phyloP scores from a whole-genome alignment of 495 filamentous ascomycete genomes.

The Collariella sp. region DNA sequence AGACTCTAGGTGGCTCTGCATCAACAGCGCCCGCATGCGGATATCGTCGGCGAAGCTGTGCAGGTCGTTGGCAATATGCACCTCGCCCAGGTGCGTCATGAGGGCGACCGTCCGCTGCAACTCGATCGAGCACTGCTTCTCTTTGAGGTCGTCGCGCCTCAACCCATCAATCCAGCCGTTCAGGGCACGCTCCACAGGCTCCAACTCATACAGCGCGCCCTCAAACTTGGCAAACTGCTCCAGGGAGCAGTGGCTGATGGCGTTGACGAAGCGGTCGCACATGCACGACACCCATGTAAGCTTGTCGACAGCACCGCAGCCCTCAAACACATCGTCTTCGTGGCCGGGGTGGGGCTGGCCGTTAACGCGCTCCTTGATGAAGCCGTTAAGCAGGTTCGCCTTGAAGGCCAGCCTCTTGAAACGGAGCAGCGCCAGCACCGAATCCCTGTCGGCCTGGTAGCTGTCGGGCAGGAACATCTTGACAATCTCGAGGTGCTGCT shows the following conservation, averaged over 20 bases:
- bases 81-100: slow-evolving; percentile 74
- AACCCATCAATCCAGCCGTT: slow-evolving; percentile 83
- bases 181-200: slow-evolving; percentile 82
- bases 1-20: slow-evolving; percentile 78
- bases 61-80: slow-evolving; percentile 62
- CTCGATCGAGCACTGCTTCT: slow-evolving; percentile 68
- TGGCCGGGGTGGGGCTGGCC: slow-evolving; percentile 44
- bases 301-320: slow-evolving; percentile 74
- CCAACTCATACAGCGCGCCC: slow-evolving; percentile 75
- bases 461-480: slow-evolving; percentile 82
- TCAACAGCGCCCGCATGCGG: slow-evolving; percentile 58
- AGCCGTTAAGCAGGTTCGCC: slow-evolving; percentile 65
- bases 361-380: slow-evolving; percentile 67
- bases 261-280: slow-evolving; percentile 74
- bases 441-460: slow-evolving; percentile 69
- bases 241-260: slow-evolving; percentile 63
- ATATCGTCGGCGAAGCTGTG: slow-evolving; percentile 73
- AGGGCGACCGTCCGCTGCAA: slow-evolving; percentile 76
- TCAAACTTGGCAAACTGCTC: slow-evolving; percentile 70
- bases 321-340: slow-evolving; percentile 67
- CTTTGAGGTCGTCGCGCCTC: slow-evolving; percentile 78
- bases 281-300: slow-evolving; percentile 74
- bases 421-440: slow-evolving; percentile 72
- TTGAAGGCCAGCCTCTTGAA: slow-evolving; percentile 89
- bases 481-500: slow-evolving; percentile 80